Conservation (phyloP, 495 filamentous ascomycete genomes). For the Zalerion maritima region DNA sequence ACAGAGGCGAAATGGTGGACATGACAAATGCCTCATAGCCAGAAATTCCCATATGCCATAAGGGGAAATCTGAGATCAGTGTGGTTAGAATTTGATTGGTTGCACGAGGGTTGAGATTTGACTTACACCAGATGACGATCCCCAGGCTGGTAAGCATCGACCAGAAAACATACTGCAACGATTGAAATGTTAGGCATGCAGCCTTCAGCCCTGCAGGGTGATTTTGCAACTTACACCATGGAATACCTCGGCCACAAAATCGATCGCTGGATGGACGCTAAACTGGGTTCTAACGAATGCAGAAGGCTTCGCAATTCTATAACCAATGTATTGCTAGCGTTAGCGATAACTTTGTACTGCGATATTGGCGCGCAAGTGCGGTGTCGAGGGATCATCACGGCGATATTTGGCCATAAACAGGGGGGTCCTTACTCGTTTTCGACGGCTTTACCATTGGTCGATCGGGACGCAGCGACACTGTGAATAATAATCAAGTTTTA, state of each 20-base stretch:
- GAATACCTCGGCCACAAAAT: slow-evolving; percentile 81
- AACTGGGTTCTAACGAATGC: too few relatives aligned
- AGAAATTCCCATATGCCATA: slow-evolving; percentile 99
- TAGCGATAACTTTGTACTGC: too few relatives aligned
- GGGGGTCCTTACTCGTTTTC: too few relatives aligned
- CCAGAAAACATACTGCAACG: slow-evolving; percentile 80
- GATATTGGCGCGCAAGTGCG: too few relatives aligned
- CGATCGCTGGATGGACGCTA: too few relatives aligned
- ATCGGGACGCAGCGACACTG: too few relatives aligned
- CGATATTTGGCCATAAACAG: too few relatives aligned
- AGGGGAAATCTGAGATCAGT: slow-evolving; percentile 60
- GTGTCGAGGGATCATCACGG: too few relatives aligned
- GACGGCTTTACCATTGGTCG: too few relatives aligned
- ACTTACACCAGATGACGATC: slow-evolving; percentile 84
- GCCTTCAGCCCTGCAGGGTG: slow-evolving; percentile 5
- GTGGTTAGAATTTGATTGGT: slow-evolving; percentile 11
- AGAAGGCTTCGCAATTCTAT: too few relatives aligned
- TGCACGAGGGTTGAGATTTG: not conserved
- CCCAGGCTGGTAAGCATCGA: slow-evolving; percentile 80
- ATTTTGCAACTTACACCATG: slow-evolving; percentile 52
- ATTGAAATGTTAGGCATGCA: slow-evolving; percentile 11
- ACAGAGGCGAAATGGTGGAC: slow-evolving; percentile 63
- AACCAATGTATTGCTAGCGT: too few relatives aligned
- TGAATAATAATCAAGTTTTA: too few relatives aligned
- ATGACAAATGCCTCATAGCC: slow-evolving; percentile 87